These are phyloP conservation scores for Hypseocharis bilobata DNA, from an alignment of 441 rosid genomes.

Conservation along the genomic window DNA sequence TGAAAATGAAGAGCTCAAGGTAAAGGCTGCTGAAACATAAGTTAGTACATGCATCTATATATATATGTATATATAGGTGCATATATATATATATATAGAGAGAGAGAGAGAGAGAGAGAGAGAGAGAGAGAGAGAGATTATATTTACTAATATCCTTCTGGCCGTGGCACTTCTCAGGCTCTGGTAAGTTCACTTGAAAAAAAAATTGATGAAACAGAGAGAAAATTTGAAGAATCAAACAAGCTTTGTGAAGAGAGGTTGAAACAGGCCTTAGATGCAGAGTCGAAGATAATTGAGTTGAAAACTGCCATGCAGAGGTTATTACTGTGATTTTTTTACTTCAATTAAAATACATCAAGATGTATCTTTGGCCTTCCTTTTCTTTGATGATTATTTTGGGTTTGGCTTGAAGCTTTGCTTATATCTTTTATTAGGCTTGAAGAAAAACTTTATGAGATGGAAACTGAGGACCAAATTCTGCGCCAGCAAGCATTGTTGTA, in stretches of 20 bases:
- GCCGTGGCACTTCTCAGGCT: conserved; percentile 36
- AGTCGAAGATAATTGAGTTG: conserved; percentile 65
- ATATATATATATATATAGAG: too few relatives aligned
- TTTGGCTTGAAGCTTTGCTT: conserved; percentile 17
- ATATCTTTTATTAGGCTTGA: conserved; percentile 49
- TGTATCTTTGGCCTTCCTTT: conserved; percentile 6
- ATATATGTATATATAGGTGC: too few relatives aligned
- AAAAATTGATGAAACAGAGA: conserved; percentile 73
- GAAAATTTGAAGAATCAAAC: conserved; percentile 63
- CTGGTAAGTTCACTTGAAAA: conserved; percentile 65
- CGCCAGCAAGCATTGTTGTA: conserved; percentile 49
- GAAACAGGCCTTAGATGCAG: conserved; percentile 65
- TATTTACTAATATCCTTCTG: conserved; percentile 16
- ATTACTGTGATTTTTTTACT: conserved; percentile 13
- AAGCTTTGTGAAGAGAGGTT: conserved; percentile 74
- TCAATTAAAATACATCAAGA: background rate
- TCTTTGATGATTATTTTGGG: background rate
- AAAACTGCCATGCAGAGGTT: conserved; percentile 83
- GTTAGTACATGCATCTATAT: background rate
- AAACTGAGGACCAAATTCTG: conserved; percentile 54
- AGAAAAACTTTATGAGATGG: conserved; percentile 75
- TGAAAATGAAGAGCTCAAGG: conserved; percentile 84
- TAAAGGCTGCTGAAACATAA: conserved; percentile 20
- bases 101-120: too few relatives aligned
- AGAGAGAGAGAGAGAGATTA: too few relatives aligned